Evolutionary conservation across 139 green algal genomes (phyloP).

Genomic region (Chlamydomonas schloesseri): DNA sequence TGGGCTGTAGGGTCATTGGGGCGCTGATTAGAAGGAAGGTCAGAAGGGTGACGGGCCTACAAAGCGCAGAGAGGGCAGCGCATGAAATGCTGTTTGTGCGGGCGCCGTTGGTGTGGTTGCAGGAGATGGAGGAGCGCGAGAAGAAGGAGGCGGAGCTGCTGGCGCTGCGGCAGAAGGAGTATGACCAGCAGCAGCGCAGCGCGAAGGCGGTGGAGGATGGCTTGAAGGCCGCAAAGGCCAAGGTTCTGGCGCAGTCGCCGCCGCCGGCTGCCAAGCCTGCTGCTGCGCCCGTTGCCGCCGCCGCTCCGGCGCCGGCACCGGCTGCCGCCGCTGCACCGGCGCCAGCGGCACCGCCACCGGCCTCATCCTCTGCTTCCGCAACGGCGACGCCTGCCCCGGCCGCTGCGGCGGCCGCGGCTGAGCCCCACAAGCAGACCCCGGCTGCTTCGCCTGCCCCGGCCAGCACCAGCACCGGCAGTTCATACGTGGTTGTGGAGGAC

Average conservation of each 20-base stretch:
- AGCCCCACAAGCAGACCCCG: constrained; percentile 25
- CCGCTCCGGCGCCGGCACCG: background rate
- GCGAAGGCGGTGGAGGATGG: constrained; percentile 39
- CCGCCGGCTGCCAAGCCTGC: background rate
- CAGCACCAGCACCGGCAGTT: background rate
- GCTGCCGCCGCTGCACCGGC: background rate
- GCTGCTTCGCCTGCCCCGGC: background rate
- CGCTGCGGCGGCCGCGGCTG: background rate
- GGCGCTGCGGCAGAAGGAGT: constrained; percentile 30
- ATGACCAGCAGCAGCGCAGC: constrained; percentile 47
- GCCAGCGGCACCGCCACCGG: background rate
- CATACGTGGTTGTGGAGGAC: constrained; percentile 34
- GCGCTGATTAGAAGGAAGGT: too few species aligned
- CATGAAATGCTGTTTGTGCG: too few species aligned
- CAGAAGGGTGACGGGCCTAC: too few species aligned
- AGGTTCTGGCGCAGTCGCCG: constrained; percentile 12
- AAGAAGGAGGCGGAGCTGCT: constrained; percentile 38
- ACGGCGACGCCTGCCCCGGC: too few species aligned
- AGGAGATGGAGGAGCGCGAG: constrained; percentile 38
- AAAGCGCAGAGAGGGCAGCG: too few species aligned
- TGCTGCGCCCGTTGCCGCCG: too few species aligned
- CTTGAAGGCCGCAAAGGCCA: constrained; percentile 39
- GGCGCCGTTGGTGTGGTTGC: too few species aligned
- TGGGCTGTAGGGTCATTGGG: too few species aligned
- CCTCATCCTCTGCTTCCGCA: background rate